Conservation (phyloP, 2,329 filamentous ascomycete species). For the Phoma herbarum region DNA sequence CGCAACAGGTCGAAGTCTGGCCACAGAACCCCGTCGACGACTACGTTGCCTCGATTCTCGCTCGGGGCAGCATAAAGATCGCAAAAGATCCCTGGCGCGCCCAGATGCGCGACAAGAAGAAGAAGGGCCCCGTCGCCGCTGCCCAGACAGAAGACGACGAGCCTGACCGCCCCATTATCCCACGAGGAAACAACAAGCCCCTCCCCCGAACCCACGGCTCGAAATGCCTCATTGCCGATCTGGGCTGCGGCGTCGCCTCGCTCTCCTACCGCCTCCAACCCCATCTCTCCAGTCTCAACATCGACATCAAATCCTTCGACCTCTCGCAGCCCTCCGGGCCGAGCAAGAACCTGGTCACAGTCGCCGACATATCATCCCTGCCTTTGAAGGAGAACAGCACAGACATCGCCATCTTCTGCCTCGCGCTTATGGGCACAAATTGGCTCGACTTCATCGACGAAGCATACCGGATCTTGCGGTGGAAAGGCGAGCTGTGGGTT, state of each 20-base stretch:
- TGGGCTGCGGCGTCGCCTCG: slow-evolving; percentile 92
- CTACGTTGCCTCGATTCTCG: slow-evolving; percentile 77
- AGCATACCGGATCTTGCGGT: slow-evolving; percentile 87
- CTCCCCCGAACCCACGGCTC: slow-evolving; percentile 75
- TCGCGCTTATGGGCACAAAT: slow-evolving; percentile 98
- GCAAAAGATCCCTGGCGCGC: slow-evolving; percentile 50
- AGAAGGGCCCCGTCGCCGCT: slow-evolving; percentile 34
- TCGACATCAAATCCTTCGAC: slow-evolving; percentile 86
- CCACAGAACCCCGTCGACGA: slow-evolving; percentile 94
- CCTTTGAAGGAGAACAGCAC: slow-evolving; percentile 78
- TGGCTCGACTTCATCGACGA: slow-evolving; percentile 98
- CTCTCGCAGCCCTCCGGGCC: slow-evolving; percentile 78
- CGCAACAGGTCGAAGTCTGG: slow-evolving; percentile 94
- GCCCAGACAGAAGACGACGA: slow-evolving; percentile 21
- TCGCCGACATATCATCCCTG: slow-evolving; percentile 86
- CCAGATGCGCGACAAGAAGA: slow-evolving; percentile 50
- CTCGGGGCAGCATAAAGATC: slow-evolving; percentile 66
- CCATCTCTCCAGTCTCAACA: slow-evolving; percentile 70
- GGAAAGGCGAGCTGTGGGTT: slow-evolving; percentile 96
- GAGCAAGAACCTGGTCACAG: slow-evolving; percentile 78
- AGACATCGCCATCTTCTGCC: slow-evolving; percentile 92
- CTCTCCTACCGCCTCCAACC: slow-evolving; percentile 74
- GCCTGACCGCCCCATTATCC: slow-evolving; percentile 17
- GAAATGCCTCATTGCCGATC: slow-evolving; percentile 81
- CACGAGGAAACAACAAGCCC: slow-evolving; percentile 51